These are phyloP conservation scores for Apocynum venetum DNA, from an alignment of 257 asterid genomes.

Conservation along the genomic window DNA sequence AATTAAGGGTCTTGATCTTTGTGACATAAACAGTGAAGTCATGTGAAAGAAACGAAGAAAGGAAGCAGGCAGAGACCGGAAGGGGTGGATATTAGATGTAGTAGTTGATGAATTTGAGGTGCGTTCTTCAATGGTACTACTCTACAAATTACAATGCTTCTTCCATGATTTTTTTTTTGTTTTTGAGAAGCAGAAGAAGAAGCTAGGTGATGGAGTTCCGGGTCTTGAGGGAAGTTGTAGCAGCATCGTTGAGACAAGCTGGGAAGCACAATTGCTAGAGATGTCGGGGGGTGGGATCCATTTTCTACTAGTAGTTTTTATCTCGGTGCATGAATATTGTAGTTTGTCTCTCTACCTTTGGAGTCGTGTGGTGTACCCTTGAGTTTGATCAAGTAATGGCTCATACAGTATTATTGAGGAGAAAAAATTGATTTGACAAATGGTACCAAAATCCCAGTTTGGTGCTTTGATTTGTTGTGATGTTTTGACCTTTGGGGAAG, in stretches of 20 bases:
- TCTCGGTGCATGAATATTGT: not conserved
- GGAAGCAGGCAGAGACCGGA: constrained; percentile 1
- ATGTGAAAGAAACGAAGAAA: not conserved
- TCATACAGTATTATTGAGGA: too few relatives aligned
- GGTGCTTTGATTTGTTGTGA: not conserved
- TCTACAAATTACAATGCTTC: too few relatives aligned
- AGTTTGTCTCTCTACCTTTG: too few relatives aligned
- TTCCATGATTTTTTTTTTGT: too few relatives aligned
- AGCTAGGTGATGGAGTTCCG: not conserved
- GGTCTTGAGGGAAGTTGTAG: constrained; percentile 11
- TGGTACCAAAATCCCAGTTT: not conserved
- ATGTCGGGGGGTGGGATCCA: constrained; percentile 18
- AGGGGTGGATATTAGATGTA: not conserved
- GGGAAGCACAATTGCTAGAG: not conserved
- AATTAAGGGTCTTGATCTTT: not conserved
- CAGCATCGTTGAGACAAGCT: not conserved
- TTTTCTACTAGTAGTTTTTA: not conserved
- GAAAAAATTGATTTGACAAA: constrained; percentile 1
- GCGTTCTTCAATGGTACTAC: not conserved
- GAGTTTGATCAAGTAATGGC: too few relatives aligned
- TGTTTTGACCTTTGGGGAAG: constrained; percentile 8
- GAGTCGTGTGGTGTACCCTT: not conserved
- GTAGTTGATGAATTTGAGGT: not conserved
- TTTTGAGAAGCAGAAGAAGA: not conserved
- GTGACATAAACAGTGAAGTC: not conserved